phyloP scores from a whole-genome alignment of 441 rosid genomes.

The Populus hybrid region DNA sequence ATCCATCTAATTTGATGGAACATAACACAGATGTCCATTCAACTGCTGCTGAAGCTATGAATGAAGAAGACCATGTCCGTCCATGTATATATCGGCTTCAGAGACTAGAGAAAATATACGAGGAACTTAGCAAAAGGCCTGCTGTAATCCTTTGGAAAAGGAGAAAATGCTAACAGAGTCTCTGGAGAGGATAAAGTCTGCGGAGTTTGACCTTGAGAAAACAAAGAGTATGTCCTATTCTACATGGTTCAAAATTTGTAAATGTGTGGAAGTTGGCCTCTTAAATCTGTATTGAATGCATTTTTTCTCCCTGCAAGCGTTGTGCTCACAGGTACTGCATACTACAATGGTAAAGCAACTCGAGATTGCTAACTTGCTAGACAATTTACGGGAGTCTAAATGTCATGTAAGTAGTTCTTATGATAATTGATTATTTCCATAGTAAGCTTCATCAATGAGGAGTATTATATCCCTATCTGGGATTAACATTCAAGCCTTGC shows the following conservation, averaged over 20 bases:
- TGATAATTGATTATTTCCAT: not conserved
- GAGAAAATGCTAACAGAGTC: conserved; percentile 78
- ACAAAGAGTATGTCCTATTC: conserved; percentile 60
- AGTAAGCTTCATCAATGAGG: not conserved
- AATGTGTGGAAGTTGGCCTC: conserved; percentile 9
- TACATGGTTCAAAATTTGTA: not conserved
- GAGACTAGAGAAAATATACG: conserved; percentile 58
- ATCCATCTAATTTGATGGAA: conserved; percentile 50
- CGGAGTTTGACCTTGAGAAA: conserved; percentile 85
- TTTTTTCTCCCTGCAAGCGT: not conserved
- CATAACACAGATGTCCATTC: conserved; percentile 26
- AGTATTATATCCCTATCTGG: not conserved
- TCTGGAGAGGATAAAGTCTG: conserved; percentile 80
- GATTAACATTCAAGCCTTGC: not conserved
- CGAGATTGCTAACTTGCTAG: conserved; percentile 63
- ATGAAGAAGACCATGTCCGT: conserved; percentile 44
- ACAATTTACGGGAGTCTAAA: conserved; percentile 51
- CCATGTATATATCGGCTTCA: conserved; percentile 78
- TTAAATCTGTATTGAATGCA: not conserved
- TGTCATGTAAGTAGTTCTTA: conserved; percentile 53
- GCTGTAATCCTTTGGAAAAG: conserved; percentile 65
- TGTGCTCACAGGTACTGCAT: conserved; percentile 58
- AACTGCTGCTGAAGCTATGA: conserved; percentile 32
- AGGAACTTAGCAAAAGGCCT: conserved; percentile 66
- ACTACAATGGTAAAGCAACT: conserved; percentile 68